Percentiles rank a stretch among this genome's conserved stretches.
Conservation (phyloP, 306 rosid species). For the Boehmeria nivea region DNA sequence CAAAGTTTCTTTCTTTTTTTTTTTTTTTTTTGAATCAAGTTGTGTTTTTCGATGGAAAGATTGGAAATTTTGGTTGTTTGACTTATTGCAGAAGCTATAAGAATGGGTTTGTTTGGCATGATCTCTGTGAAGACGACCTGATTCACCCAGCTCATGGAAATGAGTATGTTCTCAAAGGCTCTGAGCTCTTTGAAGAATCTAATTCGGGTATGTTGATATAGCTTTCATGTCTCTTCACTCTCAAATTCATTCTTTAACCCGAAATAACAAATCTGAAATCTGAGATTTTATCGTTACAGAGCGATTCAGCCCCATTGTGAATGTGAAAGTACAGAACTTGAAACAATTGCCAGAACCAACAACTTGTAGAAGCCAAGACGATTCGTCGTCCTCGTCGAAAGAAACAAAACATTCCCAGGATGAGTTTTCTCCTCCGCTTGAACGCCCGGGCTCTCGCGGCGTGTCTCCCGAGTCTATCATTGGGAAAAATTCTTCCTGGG, state of each 20-base stretch:
- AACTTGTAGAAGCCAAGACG: conserved; percentile 63
- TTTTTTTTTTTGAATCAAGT: neutral
- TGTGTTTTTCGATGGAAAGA: neutral
- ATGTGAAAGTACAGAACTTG: conserved; percentile 50
- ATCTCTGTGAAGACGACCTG: conserved; percentile 72
- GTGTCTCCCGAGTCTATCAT: conserved; percentile 56
- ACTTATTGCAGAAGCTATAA: conserved; percentile 68
- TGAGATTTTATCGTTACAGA: conserved; percentile 33
- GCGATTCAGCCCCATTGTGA: conserved; percentile 46
- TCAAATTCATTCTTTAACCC: neutral
- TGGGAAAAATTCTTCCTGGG: conserved; percentile 47
- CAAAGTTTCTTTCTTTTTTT: neutral
- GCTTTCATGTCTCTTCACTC: neutral
- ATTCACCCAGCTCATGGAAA: conserved; percentile 78
- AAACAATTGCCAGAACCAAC: conserved; percentile 68
- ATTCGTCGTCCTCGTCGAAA: conserved; percentile 76
- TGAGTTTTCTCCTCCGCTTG: conserved; percentile 49
- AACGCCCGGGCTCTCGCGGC: conserved; percentile 42
- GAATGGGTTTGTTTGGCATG: conserved; percentile 96
- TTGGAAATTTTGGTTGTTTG: conserved; percentile 4
- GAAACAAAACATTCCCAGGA: conserved; percentile 60
- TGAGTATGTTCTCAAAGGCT: conserved; percentile 92
- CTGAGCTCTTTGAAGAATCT: conserved; percentile 80
- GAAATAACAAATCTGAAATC: conserved; percentile 9
- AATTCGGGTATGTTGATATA: conserved; percentile 47